phyloP scores from a whole-genome alignment of 2,329 filamentous ascomycete genomes.

The Cercospora nicotianae region DNA sequence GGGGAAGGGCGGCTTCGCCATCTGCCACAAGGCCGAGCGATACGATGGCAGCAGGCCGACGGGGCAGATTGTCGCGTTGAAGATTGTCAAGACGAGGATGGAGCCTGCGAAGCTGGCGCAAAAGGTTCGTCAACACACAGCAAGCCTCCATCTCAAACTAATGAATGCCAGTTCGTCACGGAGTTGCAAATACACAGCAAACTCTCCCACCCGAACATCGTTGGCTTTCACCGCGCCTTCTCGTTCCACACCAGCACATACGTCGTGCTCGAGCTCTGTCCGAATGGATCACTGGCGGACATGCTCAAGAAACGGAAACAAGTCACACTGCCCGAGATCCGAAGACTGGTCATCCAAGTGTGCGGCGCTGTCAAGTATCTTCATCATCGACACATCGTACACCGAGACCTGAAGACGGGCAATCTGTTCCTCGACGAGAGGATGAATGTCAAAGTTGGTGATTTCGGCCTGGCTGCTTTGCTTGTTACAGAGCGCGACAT shows the following conservation, averaged over 20 bases:
- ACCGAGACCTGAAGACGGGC: conserved; percentile 95
- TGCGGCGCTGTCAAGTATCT: conserved; percentile 98
- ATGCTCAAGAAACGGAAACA: conserved; percentile 92
- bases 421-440: conserved; percentile 92
- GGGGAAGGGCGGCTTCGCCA: conserved; percentile 79
- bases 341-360: conserved; percentile 91
- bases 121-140: conserved; percentile 57
- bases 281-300: conserved; percentile 95
- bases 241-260: conserved; percentile 87
- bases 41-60: conserved; percentile 56
- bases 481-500: conserved; percentile 89
- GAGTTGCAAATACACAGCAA: conserved; percentile 98
- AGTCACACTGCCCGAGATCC: conserved; percentile 88
- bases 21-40: conserved; percentile 73
- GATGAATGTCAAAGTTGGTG: conserved; percentile 98
- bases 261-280: conserved; percentile 88
- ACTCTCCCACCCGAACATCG: conserved; percentile 92
- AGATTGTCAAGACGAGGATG: conserved; percentile 83
- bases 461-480: conserved; percentile 92
- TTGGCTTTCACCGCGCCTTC: conserved; percentile 92
- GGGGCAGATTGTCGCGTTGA: conserved; percentile 70
- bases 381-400: conserved; percentile 92
- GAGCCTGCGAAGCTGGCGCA: conserved; percentile 76
- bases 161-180: conserved; percentile 59
- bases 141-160: neutral